Base-by-base conservation (phyloP, 331 rosid genomes). In the Quercus phellos region DNA sequence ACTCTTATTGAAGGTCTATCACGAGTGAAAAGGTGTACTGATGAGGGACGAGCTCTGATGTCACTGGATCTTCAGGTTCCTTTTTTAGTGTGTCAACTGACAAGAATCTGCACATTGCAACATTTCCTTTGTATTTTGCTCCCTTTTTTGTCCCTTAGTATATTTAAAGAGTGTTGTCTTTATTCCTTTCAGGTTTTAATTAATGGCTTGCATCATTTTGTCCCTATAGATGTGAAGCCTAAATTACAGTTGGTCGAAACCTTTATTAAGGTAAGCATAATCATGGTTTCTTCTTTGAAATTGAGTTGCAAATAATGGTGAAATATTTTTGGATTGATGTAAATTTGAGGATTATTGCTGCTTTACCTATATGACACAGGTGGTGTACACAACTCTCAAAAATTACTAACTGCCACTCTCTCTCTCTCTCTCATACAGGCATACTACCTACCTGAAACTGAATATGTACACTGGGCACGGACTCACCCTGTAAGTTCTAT, bases 11-110 rank as follows among this genome's bases (percentile, higher is more conserved):
- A 95, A 84, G 98, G 99, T 70, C 90, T 95, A 85, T 95, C 99
- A 51, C 92, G 97, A 43, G 92, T 95, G 78, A 95, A 90, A 92
- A 87, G 92, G 84, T 95, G 99, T 85, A 90, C 90, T 58, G 99
- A 95, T 78, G 98, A 95, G 85, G 99, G 99, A 46, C 93, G 99
- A 27, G 99, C 96, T 55, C 90, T 93, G 50, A 95, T 95, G 99
- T 93, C 97, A 55, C 85, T 95, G 86, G 98, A 94, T 85, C 90
- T 94, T 46, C 98, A 93, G 98, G 98, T 93, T 78, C 38, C 51
- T 84, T 79, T 51, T 19, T 9, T 54, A 26, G 16, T 32, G 16
- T 43, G 21, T 56, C 46, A 38, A 38, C 46, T 38, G 27, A 26
- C 63, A 27, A 70, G 29, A 55, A 29, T 38, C 55, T 68, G n/a